phyloP scores from a whole-genome alignment of 345 rosid species.

The Eucalyptus urophylla region DNA sequence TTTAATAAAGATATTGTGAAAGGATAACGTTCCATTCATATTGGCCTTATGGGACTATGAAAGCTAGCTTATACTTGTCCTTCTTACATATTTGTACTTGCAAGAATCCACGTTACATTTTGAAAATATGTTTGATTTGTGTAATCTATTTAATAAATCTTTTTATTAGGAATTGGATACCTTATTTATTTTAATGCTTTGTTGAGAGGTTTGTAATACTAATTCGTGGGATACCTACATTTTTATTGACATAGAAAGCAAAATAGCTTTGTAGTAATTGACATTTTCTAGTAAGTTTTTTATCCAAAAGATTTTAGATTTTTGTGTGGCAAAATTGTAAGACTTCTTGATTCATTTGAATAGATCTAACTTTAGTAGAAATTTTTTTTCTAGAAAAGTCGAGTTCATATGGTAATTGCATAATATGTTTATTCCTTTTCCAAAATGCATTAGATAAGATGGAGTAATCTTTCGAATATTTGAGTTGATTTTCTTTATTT shows the following conservation, averaged over 20 bases:
- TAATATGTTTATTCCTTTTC: background rate
- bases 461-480: background rate
- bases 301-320: background rate
- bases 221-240: background rate
- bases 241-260: background rate
- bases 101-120: background rate
- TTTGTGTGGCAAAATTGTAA: background rate
- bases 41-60: background rate
- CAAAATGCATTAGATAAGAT: background rate
- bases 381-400: no score
- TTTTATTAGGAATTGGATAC: background rate
- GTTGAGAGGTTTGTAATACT: background rate
- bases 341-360: background rate
- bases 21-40: background rate
- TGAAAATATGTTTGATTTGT: background rate
- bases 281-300: no score
- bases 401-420: background rate
- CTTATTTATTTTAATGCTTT: background rate
- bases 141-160: background rate
- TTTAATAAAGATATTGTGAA: background rate
- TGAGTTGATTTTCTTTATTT: background rate
- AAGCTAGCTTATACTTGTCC: background rate
- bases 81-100: background rate
- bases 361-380: background rate
- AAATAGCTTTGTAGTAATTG: no score